Evolutionary conservation across 2,329 filamentous ascomycete genomes (phyloP).

Genomic region (Nemania sp.): DNA sequence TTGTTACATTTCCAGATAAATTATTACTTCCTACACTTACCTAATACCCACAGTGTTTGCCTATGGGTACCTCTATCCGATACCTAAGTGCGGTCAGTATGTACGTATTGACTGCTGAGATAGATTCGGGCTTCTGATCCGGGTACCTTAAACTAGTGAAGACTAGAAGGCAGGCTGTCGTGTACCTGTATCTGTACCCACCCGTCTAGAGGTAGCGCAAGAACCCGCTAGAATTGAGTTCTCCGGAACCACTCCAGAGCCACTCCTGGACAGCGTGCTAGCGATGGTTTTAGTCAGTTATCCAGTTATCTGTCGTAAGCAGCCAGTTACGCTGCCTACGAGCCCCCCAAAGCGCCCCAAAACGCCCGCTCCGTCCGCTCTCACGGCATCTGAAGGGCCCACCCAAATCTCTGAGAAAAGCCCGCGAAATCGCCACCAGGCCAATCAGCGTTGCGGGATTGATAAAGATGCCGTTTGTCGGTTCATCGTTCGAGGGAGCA

Average conservation of each 20-base stretch:
- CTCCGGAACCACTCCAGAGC: conserved; percentile 13
- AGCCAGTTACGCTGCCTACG: conserved; percentile 11
- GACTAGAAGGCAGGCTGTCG: conserved; percentile 3
- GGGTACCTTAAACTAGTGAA: background rate
- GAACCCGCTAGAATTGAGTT: conserved; percentile 7
- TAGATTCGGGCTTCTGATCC: too few species aligned
- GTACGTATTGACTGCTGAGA: too few species aligned
- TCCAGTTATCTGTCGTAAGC: conserved; percentile 6
- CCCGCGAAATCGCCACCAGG: conserved; percentile 21
- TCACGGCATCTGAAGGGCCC: conserved; percentile 22
- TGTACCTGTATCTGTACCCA: conserved; percentile 8
- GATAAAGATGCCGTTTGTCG: conserved; percentile 30
- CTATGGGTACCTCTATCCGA: too few species aligned
- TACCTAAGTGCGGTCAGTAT: too few species aligned
- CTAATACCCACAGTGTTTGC: too few species aligned
- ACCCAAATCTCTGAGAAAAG: conserved; percentile 28
- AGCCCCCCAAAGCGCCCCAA: background rate
- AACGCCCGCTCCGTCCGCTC: background rate
- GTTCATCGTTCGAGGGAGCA: conserved; percentile 11
- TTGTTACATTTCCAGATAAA: too few species aligned
- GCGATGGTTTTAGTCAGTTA: conserved; percentile 11
- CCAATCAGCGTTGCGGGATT: conserved; percentile 34
- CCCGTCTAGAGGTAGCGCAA: conserved; percentile 2
- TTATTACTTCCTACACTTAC: too few species aligned
- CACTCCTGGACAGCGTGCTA: conserved; percentile 4